phyloP scores from a whole-genome alignment of 441 rosid genomes.

The Bocquillonia castaneifolia region DNA sequence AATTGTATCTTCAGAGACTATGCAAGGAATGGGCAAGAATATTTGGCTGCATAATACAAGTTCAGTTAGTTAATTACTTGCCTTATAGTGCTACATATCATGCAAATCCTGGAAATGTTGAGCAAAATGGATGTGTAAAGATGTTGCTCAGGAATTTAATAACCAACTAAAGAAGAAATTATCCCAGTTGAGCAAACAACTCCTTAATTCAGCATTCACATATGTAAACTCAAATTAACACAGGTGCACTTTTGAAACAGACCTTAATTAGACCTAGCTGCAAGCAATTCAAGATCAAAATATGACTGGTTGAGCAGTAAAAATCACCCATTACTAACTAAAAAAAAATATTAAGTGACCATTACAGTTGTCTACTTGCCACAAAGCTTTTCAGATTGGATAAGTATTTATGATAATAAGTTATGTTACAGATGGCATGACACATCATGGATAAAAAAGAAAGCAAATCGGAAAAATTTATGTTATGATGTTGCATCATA shows the following conservation, averaged over 20 bases:
- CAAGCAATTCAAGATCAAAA: too few relatives aligned
- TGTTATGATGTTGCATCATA: not conserved
- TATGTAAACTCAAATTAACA: too few relatives aligned
- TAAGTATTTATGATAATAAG: not conserved
- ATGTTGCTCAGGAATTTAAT: conserved; percentile 23
- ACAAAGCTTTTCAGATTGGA: not conserved
- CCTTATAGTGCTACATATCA: conserved; percentile 16
- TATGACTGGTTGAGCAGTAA: too few relatives aligned
- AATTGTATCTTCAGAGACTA: conserved; percentile 11
- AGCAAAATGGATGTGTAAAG: conserved; percentile 25
- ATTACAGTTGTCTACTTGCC: not conserved
- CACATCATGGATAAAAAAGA: not conserved
- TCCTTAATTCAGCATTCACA: conserved; percentile 21
- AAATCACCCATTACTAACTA: too few relatives aligned
- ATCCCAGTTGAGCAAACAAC: conserved; percentile 12
- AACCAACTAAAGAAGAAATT: conserved; percentile 15
- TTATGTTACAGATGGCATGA: not conserved
- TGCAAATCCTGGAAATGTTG: conserved; percentile 19
- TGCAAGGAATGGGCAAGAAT: conserved; percentile 20
- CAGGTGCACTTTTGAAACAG: too few relatives aligned
- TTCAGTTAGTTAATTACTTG: conserved; percentile 27
- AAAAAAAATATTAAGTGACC: not conserved
- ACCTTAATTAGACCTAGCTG: too few relatives aligned
- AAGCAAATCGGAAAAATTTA: too few relatives aligned
- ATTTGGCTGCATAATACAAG: conserved; percentile 30